Conservation (phyloP, 441 rosid species). For the Brassica balearica region DNA sequence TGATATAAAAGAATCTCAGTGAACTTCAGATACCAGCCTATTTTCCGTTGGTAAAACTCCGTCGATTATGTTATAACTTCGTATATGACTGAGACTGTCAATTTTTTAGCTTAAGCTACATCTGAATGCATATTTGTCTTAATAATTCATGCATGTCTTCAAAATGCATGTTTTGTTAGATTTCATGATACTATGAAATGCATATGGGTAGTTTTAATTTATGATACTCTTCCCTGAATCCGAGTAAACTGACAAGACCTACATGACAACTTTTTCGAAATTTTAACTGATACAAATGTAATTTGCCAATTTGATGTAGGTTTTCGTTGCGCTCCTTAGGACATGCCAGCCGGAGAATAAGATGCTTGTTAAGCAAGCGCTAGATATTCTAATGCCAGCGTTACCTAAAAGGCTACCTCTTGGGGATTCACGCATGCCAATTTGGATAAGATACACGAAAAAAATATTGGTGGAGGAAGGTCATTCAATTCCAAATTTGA, state of each 20-base stretch:
- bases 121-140: slow-evolving; percentile 29
- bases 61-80: slow-evolving; percentile 21
- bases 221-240: slow-evolving; percentile 22
- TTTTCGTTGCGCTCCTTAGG: slow-evolving; percentile 98
- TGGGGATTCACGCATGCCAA: slow-evolving; percentile 99
- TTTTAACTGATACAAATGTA: slow-evolving; percentile 27
- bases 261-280: background rate
- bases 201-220: slow-evolving; percentile 11
- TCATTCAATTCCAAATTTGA: slow-evolving; percentile 95
- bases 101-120: slow-evolving; percentile 25
- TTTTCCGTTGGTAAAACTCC: slow-evolving; percentile 11
- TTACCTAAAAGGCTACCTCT: slow-evolving; percentile 95
- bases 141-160: slow-evolving; percentile 22
- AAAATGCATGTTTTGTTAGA: slow-evolving; percentile 32
- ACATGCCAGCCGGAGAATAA: slow-evolving; percentile 99
- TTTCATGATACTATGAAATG: slow-evolving; percentile 26
- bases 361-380: slow-evolving; percentile 98
- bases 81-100: slow-evolving; percentile 22
- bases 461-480: slow-evolving; percentile 99
- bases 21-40: slow-evolving; percentile 21
- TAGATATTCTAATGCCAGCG: slow-evolving; percentile 99
- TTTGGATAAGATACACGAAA: slow-evolving; percentile 99
- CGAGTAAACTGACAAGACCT: slow-evolving; percentile 23
- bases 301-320: slow-evolving; percentile 66
- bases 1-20: slow-evolving; percentile 14